Base-by-base conservation (phyloP, 345 rosid genomes). In the Eucalyptus globulus region DNA sequence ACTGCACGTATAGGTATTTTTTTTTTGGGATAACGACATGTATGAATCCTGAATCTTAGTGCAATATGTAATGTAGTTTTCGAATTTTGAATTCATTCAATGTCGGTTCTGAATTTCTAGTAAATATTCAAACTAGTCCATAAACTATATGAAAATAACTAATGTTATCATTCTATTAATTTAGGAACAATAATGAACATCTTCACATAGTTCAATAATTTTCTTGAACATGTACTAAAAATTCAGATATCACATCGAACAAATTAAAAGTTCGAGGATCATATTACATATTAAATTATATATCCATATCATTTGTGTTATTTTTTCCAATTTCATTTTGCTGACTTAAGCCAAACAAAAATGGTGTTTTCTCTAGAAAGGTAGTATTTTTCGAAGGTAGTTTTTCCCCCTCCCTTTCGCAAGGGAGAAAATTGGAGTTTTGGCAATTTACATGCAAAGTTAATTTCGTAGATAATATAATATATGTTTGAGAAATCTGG, bases 171-270 rank as follows among this genome's bases (percentile, higher is more conserved):
- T 56, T 56, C 27, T 0, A 56, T 24, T 56, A 56, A 56, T 56
- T 56, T 56, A 24, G 62, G 13, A 26, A 56, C 29, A 56, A 24
- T 26, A 56, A 2, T 24, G 3, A 53, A 56, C 14, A 24, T 56
- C 13, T 56, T 24, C 29, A 56, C 29, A 56, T 56, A 56, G 13
- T 56, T 9, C 27, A 56, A 56, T 24, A 22, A 56, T 22, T 56
- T 9, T 3, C 7, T 56, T 56, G 62, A 56, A 24, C 1, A 1
- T 56, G 3, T 24, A 56, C 29, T 4, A 24, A 56, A 56, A 56
- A 22, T 22, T 56, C 5, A 5, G 1, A 1, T 13, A 56, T 56
- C 6, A 24, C 6, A 9, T 56, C 1, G 5, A 56, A 24, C 0
- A 24, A 56, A 24, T 56, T 56, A 56, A 56, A 56, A 56, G 14